phyloP scores from a whole-genome alignment of 257 asterid species.

The Solanum bukasovii region DNA sequence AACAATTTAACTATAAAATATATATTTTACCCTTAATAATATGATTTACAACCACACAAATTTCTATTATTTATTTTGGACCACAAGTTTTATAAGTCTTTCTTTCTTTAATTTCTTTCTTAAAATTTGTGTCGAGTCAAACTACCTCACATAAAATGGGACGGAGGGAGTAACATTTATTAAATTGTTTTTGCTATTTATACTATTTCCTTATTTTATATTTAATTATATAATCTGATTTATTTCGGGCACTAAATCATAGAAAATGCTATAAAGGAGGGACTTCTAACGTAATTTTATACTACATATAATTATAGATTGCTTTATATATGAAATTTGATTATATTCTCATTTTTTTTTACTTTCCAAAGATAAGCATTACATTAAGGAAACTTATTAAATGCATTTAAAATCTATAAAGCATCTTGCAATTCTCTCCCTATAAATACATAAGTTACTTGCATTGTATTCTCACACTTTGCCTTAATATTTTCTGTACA shows the following conservation, averaged over 20 bases:
- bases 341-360: not conserved
- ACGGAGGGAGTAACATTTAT: not conserved
- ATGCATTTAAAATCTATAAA: not conserved
- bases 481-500: not conserved
- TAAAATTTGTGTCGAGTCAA: not conserved
- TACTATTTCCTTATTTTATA: not conserved
- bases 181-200: not conserved
- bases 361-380: not conserved
- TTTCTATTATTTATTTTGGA: too few relatives aligned
- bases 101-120: not conserved
- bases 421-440: not conserved
- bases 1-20: too few relatives aligned
- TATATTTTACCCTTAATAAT: too few relatives aligned
- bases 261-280: not conserved
- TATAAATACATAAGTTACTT: not conserved
- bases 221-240: not conserved
- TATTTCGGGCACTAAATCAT: not conserved
- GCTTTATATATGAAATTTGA: not conserved
- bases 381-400: not conserved
- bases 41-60: not conserved
- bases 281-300: not conserved
- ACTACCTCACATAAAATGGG: not conserved
- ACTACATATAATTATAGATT: not conserved
- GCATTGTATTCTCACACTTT: not conserved
- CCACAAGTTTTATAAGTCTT: not conserved